These are phyloP conservation scores for Aureobasidium pullulans DNA, from an alignment of 2,329 filamentous ascomycete genomes.

Conservation along the genomic window DNA sequence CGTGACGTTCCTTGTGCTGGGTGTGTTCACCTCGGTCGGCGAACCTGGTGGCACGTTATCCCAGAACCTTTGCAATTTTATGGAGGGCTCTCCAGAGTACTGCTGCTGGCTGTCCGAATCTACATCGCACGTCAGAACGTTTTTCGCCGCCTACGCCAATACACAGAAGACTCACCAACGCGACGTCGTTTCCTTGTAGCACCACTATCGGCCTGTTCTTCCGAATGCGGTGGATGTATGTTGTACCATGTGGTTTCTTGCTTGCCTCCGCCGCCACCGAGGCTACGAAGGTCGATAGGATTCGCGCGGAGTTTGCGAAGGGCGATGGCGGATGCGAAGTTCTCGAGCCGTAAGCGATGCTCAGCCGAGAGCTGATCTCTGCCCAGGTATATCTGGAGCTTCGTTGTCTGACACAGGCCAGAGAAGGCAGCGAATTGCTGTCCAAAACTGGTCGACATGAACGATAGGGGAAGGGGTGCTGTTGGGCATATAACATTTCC, in stretches of 20 bases:
- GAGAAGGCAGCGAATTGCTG: conserved; percentile 5
- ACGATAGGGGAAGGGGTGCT: conserved; percentile 3
- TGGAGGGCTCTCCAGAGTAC: not conserved
- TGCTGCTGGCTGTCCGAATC: not conserved
- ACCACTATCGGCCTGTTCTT: not conserved
- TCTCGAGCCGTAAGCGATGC: not conserved
- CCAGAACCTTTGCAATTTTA: not conserved
- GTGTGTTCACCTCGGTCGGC: conserved; percentile 7
- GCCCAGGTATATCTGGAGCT: not conserved
- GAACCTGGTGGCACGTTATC: not conserved
- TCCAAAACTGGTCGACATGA: not conserved
- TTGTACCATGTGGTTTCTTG: conserved; percentile 2
- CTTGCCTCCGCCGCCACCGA: conserved; percentile 1
- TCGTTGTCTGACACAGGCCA: conserved; percentile 6
- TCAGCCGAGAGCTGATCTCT: not conserved
- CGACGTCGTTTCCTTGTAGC: not conserved
- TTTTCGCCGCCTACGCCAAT: not conserved
- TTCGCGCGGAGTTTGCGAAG: not conserved
- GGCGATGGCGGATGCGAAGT: not conserved
- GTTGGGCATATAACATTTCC: conserved; percentile 4
- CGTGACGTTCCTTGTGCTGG: not conserved
- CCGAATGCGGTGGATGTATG: not conserved
- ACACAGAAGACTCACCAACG: not conserved
- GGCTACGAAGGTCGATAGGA: conserved; percentile 7
- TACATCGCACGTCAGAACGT: not conserved